Base-by-base conservation (phyloP, 2,329 filamentous ascomycete genomes). In the Cladosporium austrohemisphaericum region DNA sequence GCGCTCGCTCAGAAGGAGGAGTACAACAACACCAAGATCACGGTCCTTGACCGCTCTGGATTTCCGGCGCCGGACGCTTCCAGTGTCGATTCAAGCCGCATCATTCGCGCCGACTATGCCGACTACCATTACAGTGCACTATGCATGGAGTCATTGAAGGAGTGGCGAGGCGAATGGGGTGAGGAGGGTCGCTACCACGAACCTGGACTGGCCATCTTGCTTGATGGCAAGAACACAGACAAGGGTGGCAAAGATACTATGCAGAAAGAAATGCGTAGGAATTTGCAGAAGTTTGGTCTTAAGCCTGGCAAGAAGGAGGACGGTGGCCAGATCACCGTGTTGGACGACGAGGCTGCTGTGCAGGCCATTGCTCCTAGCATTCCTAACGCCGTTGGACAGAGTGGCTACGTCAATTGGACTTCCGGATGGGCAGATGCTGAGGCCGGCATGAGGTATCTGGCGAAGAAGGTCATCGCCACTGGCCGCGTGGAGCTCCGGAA, bases 351-450 rank as follows among this genome's bases (percentile, higher is more conserved):
- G 5, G 65, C 60, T 13, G 70, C 69, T n/a, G 70, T 75, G 26
- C 57, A 60, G 41, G 63, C 67, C 4, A 70, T 70, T 26, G 68
- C 71, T 9, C 56, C 57, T 9, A 56, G 55, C 2, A 66, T 71
- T 22, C 69, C 71, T 13, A 68, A 68, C 8, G 58, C 53, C 51
- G 76, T 75, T 23, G 87, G 81, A 11, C 76, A 75, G 54, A 82
- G 75, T 55, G 88, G 85, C 18, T 94, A 91, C 67, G 68, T 86
- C 47, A 94, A 95, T 65, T 75, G 76, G 46, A 74, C 76, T 22
- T 85, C 83, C 31, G 89, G 89, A 5, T 95, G 89, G 89, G 88
- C 85, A 2, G 79, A 95, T 63, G 88, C 88, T 0, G 84, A 83
- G 54, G 78, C 76, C 37, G 80, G 77, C 11, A 87, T 92, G 82